Conservation (phyloP, 345 rosid genomes). For the Camelina hispida region DNA sequence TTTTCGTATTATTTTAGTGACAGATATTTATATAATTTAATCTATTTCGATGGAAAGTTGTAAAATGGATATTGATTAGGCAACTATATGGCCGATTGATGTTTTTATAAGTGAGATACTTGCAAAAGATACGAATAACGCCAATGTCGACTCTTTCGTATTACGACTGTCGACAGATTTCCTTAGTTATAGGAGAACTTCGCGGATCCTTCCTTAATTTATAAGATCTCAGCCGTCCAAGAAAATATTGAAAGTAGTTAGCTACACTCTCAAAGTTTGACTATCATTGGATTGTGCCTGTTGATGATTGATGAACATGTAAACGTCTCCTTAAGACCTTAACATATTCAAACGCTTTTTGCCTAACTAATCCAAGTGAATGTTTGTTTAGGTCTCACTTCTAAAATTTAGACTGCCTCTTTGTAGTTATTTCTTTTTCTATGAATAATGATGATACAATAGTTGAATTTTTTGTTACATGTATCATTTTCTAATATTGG, state of each 20-base stretch:
- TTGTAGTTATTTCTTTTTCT: too few relatives aligned
- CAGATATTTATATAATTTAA: not conserved
- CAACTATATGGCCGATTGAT: conserved; percentile 1
- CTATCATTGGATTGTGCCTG: conserved; percentile 22
- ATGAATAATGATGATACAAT: not conserved
- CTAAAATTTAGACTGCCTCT: not conserved
- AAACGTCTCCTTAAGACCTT: conserved; percentile 11
- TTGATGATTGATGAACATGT: conserved; percentile 17
- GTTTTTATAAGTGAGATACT: conserved; percentile 13
- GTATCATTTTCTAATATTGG: not conserved
- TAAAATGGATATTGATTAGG: conserved; percentile 17
- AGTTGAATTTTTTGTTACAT: not conserved
- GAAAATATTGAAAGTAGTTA: conserved; percentile 1
- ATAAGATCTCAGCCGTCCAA: conserved; percentile 39
- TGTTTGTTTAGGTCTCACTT: conserved; percentile 2
- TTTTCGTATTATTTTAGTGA: conserved; percentile 24
- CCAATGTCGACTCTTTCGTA: conserved; percentile 25
- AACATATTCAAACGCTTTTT: conserved; percentile 2
- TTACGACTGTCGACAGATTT: conserved; percentile 30
- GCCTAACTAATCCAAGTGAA: not conserved
- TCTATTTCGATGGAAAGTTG: conserved; percentile 1
- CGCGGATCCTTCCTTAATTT: conserved; percentile 18
- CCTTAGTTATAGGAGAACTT: conserved; percentile 40
- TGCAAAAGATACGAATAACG: not conserved
- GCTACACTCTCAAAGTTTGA: conserved; percentile 35